Base-by-base conservation (phyloP, 2,329 filamentous ascomycete genomes). In the Zarea fungicola region DNA sequence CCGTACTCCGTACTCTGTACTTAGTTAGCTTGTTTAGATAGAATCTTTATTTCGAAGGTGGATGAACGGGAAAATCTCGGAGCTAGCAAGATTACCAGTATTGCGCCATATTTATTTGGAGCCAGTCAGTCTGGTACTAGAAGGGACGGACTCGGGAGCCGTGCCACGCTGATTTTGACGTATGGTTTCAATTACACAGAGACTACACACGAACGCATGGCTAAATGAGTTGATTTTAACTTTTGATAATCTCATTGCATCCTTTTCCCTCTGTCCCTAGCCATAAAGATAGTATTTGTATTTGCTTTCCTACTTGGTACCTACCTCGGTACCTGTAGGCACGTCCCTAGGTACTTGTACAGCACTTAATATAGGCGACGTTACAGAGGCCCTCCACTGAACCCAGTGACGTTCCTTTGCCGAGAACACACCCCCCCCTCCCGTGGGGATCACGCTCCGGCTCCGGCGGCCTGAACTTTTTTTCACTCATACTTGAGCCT, bases 401-500 rank as follows among this genome's bases (percentile, higher is more conserved):
- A n/a, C n/a, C n/a, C n/a, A n/a, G n/a, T n/a, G n/a, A n/a, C n/a
- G n/a, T n/a, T n/a, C n/a, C n/a, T n/a, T n/a, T n/a, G n/a, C 31
- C n/a, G 16, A 16, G 7, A 8, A 35, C 23, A 16, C 23, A 28
- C 21, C 31, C 46, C 46, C 31, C n/a, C n/a, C n/a, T n/a, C n/a
- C n/a, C n/a, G n/a, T n/a, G 18, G 46, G 23, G 31, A 18, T 36
- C 39, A 29, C 28, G 23, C 49, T 51, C 49, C 49, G 49, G 49
- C 49, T 51, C 49, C 49, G 49, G 49, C 43, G 49, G 48, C 43
- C 43, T 32, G 26, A 35, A 48, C 28, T 48, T 51, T 51, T 50
- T 47, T 44, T 50, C 48, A 39, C 42, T 50, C 42, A 50, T 50
- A 36, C 21, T 21, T 34, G 35, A 22, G 28, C 6, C n/a, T 41